Evolutionary conservation across 1,284 basidiomycete genomes (phyloP).

Genomic region (Tylopilus sp.): DNA sequence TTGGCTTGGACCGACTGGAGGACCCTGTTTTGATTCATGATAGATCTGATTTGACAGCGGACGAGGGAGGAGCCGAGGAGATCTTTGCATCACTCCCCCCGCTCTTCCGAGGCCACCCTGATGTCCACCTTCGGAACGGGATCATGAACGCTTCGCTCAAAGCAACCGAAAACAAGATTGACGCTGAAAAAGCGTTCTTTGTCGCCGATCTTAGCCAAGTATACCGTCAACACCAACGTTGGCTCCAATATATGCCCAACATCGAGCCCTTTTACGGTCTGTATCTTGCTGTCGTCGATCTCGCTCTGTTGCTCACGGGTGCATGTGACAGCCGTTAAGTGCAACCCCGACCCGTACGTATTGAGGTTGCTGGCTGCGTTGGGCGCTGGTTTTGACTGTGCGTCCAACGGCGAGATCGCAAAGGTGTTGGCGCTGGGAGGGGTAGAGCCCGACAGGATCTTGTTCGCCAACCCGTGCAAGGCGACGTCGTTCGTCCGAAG

Average conservation of each 20-base stretch:
- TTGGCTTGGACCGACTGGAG: constrained; percentile 29
- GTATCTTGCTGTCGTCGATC: constrained; percentile 22
- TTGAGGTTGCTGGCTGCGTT: constrained; percentile 86
- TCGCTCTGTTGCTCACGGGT: constrained; percentile 21
- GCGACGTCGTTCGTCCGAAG: constrained; percentile 89
- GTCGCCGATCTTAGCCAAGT: constrained; percentile 92
- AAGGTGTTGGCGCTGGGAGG: constrained; percentile 75
- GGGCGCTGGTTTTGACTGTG: constrained; percentile 96
- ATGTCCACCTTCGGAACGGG: constrained; percentile 68
- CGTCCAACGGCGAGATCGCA: constrained; percentile 93
- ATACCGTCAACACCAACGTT: constrained; percentile 82
- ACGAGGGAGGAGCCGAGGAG: constrained; percentile 32
- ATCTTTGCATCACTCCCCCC: constrained; percentile 65
- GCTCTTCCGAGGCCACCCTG: constrained; percentile 62
- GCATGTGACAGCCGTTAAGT: constrained; percentile 38
- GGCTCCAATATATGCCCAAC: constrained; percentile 77
- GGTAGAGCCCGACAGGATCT: constrained; percentile 75
- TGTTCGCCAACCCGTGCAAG: constrained; percentile 99
- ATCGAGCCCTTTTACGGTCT: constrained; percentile 84
- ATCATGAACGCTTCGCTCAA: constrained; percentile 60
- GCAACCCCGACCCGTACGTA: constrained; percentile 95
- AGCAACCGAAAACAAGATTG: constrained; percentile 49
- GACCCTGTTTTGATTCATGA: constrained; percentile 28
- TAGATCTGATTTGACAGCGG: constrained; percentile 26
- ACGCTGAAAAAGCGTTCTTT: constrained; percentile 94